Evolutionary conservation across 345 rosid species (phyloP).

Genomic region (Cardiospermum halicacabum): DNA sequence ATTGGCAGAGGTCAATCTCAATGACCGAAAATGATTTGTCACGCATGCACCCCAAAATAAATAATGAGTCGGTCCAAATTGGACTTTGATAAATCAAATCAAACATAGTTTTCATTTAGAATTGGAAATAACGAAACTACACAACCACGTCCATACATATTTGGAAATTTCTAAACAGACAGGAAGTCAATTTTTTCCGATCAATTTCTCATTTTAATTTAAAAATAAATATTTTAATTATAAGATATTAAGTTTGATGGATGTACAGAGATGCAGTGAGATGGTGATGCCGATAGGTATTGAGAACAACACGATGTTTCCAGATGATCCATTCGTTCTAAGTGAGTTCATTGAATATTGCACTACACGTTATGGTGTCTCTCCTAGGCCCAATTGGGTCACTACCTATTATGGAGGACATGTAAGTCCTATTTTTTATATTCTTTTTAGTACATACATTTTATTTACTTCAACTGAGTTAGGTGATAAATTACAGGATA

Average conservation of each 20-base stretch:
- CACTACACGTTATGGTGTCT: constrained; percentile 15
- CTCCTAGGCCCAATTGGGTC: constrained; percentile 53
- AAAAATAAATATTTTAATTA: too few relatives aligned
- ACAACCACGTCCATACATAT: neutral
- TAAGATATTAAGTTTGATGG: too few relatives aligned
- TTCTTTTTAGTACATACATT: neutral
- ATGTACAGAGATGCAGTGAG: constrained; percentile 38
- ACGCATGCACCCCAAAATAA: neutral
- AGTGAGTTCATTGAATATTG: constrained; percentile 4
- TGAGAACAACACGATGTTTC: constrained; percentile 37
- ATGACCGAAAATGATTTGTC: too few relatives aligned
- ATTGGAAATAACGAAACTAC: neutral
- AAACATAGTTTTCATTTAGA: too few relatives aligned
- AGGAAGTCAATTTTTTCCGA: too few relatives aligned
- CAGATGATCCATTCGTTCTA: constrained; percentile 20
- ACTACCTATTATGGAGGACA: constrained; percentile 50
- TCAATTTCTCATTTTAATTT: too few relatives aligned
- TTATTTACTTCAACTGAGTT: neutral
- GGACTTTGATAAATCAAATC: too few relatives aligned
- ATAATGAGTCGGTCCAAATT: neutral
- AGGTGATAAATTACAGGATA: constrained; percentile 25
- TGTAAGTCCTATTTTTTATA: constrained; percentile 17
- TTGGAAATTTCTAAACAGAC: too few relatives aligned
- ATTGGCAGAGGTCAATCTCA: neutral
- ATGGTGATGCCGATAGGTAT: constrained; percentile 43